Conservation (phyloP, 2,329 filamentous ascomycete species). For the Talaromyces sp. region DNA sequence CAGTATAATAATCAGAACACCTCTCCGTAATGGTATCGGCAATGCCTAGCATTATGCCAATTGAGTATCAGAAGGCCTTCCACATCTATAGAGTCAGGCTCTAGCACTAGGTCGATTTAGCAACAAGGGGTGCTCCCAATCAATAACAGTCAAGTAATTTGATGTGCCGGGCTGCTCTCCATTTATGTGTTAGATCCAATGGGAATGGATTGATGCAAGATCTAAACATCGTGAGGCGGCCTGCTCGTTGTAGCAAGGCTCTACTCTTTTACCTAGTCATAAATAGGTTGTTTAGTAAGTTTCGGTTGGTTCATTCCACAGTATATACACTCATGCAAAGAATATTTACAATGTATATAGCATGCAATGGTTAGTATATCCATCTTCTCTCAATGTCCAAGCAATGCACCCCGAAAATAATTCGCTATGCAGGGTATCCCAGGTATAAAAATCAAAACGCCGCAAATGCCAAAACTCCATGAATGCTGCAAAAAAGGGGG, state of each 20-base stretch:
- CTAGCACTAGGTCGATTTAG: not conserved
- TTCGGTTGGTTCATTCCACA: slow-evolving; percentile 7
- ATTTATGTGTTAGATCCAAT: no score
- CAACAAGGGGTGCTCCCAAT: not conserved
- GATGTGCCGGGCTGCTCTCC: not conserved
- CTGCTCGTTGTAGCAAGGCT: not conserved
- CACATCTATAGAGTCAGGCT: not conserved
- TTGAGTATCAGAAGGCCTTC: not conserved
- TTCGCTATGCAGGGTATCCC: slow-evolving; percentile 8
- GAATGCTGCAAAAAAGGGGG: not conserved
- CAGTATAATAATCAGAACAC: not conserved
- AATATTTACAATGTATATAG: slow-evolving; percentile 10
- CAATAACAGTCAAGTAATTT: not conserved
- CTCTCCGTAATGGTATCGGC: no score
- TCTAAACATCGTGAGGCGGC: not conserved
- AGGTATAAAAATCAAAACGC: not conserved
- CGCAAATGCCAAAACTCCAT: not conserved
- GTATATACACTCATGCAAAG: slow-evolving; percentile 9
- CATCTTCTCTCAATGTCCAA: not conserved
- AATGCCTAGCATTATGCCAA: no score
- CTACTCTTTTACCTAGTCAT: not conserved
- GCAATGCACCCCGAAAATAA: not conserved
- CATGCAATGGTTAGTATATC: slow-evolving; percentile 2
- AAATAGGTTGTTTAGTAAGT: not conserved
- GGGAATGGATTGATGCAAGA: not conserved